Percentiles rank a stretch among this genome's conserved stretches.
Conservation (phyloP, 129 eudicot genomes). For the Arctium minus region DNA sequence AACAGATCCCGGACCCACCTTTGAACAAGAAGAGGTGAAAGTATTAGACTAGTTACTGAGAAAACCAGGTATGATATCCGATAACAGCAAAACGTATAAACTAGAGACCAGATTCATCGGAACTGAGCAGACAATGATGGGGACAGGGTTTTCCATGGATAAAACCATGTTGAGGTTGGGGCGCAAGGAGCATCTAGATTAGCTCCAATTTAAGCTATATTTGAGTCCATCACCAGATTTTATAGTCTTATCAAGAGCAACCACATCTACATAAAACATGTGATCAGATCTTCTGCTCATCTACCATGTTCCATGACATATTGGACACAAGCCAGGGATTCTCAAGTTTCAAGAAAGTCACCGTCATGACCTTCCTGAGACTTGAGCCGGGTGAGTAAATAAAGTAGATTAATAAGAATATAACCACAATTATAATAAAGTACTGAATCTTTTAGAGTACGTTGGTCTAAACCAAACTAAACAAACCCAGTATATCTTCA, state of each 20-base stretch:
- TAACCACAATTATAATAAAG: not conserved
- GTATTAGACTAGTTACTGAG: not conserved
- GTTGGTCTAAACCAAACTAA: not conserved
- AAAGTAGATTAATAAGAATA: not conserved
- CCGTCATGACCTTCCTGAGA: not conserved
- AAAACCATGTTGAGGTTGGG: not conserved
- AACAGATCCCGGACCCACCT: constrained; percentile 96
- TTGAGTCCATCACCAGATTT: not conserved
- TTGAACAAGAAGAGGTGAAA: constrained; percentile 20
- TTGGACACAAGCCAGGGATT: not conserved
- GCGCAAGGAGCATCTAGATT: not conserved
- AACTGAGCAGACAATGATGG: not conserved
- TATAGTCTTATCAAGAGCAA: not conserved
- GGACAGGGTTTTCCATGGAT: not conserved
- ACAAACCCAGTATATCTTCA: not conserved
- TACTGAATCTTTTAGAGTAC: not conserved
- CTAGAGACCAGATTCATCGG: not conserved
- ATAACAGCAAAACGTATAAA: not conserved
- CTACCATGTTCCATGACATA: not conserved
- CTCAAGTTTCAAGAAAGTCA: not conserved
- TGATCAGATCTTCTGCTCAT: not conserved
- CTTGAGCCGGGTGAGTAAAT: not conserved
- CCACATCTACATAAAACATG: not conserved
- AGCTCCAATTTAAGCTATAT: not conserved
- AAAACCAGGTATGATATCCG: not conserved